These are phyloP conservation scores for Xylaria sp. DNA, from an alignment of 2,329 filamentous ascomycete genomes.

Conservation along the genomic window DNA sequence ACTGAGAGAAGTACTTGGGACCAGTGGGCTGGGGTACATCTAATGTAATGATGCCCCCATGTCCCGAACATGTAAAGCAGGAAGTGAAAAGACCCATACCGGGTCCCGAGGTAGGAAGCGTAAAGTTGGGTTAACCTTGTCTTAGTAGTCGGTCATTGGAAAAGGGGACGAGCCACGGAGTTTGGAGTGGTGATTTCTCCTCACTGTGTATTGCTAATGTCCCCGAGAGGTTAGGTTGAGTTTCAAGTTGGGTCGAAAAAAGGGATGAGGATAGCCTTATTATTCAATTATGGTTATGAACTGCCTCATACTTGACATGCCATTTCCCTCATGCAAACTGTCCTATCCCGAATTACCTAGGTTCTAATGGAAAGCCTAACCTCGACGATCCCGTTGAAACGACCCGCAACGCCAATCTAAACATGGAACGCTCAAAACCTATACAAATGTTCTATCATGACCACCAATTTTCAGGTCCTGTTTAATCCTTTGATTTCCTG, in stretches of 20 bases:
- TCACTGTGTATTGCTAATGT: constrained; percentile 4
- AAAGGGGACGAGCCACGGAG: constrained; percentile 11
- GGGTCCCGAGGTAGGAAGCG: not conserved
- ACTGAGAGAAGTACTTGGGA: constrained; percentile 59
- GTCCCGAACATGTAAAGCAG: not conserved
- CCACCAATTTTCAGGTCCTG: not conserved
- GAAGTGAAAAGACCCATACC: too few species aligned
- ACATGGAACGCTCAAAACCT: not conserved
- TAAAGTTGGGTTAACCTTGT: constrained; percentile 7
- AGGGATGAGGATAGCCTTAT: not conserved
- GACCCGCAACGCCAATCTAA: constrained; percentile 9
- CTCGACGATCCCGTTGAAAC: not conserved
- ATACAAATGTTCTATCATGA: not conserved
- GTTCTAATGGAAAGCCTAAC: not conserved
- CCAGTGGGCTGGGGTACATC: constrained; percentile 59
- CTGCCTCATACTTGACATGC: not conserved
- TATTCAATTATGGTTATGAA: constrained; percentile 2
- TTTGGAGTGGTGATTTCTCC: constrained; percentile 3
- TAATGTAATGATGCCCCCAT: too few species aligned
- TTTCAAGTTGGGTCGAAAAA: too few species aligned
- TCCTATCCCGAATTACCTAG: not conserved
- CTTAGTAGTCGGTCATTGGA: not conserved
- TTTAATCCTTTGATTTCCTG: constrained; percentile 52
- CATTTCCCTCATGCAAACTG: too few species aligned
- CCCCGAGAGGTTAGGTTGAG: too few species aligned